Conservation (phyloP, 2,329 filamentous ascomycete species). For the Dendryphion nanum region DNA sequence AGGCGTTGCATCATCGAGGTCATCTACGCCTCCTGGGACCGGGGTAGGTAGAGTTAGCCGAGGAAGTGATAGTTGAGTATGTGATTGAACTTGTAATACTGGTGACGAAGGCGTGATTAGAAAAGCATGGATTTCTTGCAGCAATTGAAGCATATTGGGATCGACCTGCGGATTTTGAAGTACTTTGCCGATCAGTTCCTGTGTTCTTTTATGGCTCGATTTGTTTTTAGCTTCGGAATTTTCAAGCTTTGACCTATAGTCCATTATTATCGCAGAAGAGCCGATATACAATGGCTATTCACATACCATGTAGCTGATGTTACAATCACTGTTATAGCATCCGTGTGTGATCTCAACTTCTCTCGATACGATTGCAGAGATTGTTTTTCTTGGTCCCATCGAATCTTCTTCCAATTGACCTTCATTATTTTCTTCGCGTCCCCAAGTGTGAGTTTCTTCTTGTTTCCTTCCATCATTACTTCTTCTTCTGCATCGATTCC, state of each 20-base stretch:
- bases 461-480: neutral
- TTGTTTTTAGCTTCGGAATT: neutral
- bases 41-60: no score
- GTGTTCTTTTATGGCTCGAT: neutral
- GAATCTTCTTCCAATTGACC: constrained; percentile 5
- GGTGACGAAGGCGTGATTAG: neutral
- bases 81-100: neutral
- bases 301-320: constrained; percentile 1
- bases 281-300: neutral
- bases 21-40: no score
- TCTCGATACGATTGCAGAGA: constrained; percentile 5
- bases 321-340: constrained; percentile 5
- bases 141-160: neutral
- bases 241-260: neutral
- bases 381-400: constrained; percentile 7
- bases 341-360: constrained; percentile 2
- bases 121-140: neutral
- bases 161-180: neutral
- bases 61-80: no score
- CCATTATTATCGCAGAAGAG: neutral
- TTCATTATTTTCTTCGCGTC: constrained; percentile 1
- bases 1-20: no score
- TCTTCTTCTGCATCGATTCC: neutral
- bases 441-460: neutral
- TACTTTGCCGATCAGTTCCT: neutral